A percentile compares a stretch with the other conserved stretches of the same genome.
These are phyloP conservation scores for Balamuthia mandrillaris DNA, from an alignment of 208 protist species.

Conservation along the genomic window DNA sequence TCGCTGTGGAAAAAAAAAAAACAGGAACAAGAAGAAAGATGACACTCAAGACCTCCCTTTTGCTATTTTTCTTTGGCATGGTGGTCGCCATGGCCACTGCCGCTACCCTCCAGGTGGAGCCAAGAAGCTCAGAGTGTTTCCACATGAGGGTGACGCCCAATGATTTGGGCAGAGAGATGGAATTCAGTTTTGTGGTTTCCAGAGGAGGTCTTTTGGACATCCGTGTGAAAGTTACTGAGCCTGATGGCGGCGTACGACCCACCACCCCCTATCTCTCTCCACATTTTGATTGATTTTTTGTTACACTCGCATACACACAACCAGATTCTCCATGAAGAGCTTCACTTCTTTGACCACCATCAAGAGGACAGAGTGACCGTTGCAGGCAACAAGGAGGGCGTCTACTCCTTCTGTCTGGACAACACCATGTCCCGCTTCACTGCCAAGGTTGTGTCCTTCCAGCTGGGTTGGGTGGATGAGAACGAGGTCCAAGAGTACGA, in stretches of 20 bases:
- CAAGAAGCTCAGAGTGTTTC: background rate
- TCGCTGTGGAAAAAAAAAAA: too few relatives aligned
- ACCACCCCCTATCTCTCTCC: too few relatives aligned
- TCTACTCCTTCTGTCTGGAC: background rate
- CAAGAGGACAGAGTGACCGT: background rate
- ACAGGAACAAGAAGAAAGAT: too few relatives aligned
- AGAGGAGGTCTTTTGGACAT: background rate
- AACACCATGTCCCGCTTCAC: slow-evolving; percentile 7
- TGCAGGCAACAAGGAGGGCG: background rate
- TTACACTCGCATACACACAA: too few relatives aligned
- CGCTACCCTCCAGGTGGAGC: slow-evolving; percentile 5
- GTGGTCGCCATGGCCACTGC: too few relatives aligned
- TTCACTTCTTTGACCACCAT: background rate
- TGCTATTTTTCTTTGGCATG: too few relatives aligned
- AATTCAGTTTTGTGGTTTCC: background rate
- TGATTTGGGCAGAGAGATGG: background rate
- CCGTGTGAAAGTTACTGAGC: background rate
- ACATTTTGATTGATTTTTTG: too few relatives aligned
- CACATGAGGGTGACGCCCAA: background rate
- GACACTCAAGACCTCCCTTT: too few relatives aligned
- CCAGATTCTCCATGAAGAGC: background rate
- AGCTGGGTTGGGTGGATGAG: too few relatives aligned
- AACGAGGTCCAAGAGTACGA: too few relatives aligned
- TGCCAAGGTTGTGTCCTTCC: background rate
- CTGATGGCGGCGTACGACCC: background rate